Evolutionary conservation across 495 filamentous ascomycete genomes (phyloP).

Genomic region (Cudoniella acicularis): DNA sequence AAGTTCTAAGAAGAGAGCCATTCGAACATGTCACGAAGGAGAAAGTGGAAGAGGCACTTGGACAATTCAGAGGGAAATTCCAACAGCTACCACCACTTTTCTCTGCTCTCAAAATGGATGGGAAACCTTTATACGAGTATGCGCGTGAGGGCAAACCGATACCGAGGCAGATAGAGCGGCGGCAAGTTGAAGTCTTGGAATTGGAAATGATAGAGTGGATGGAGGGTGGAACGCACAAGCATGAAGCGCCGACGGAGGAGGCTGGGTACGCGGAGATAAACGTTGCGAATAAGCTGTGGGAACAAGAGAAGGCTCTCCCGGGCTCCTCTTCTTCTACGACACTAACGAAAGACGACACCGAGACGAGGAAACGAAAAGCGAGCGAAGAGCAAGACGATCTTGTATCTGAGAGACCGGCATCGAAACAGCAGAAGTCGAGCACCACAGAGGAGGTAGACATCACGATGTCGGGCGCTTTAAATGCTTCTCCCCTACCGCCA

Average conservation of each 20-base stretch:
- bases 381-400: constrained; percentile 33
- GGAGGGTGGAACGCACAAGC: constrained; percentile 72
- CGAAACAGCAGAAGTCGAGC: constrained; percentile 29
- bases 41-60: constrained; percentile 71
- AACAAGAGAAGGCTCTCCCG: constrained; percentile 32
- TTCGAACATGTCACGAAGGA: constrained; percentile 77
- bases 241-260: constrained; percentile 71
- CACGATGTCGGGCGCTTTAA: constrained; percentile 51
- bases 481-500: constrained; percentile 9
- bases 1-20: constrained; percentile 65
- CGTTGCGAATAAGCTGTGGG: constrained; percentile 66
- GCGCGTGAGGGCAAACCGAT: constrained; percentile 82
- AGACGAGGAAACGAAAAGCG: constrained; percentile 40
- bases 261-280: constrained; percentile 66
- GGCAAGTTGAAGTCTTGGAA: constrained; percentile 70
- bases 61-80: constrained; percentile 75
- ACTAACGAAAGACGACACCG: constrained; percentile 28
- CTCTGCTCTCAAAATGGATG: constrained; percentile 86
- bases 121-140: constrained; percentile 93
- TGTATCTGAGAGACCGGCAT: constrained; percentile 24
- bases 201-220: constrained; percentile 85
- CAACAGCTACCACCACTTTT: constrained; percentile 90
- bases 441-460: constrained; percentile 31
- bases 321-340: constrained; percentile 29
- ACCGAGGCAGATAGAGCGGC: constrained; percentile 75